Evolutionary conservation across 495 filamentous ascomycete genomes (phyloP), one percentile per base, ranked within the genome.

Genomic region (Talaromyces liani): DNA sequence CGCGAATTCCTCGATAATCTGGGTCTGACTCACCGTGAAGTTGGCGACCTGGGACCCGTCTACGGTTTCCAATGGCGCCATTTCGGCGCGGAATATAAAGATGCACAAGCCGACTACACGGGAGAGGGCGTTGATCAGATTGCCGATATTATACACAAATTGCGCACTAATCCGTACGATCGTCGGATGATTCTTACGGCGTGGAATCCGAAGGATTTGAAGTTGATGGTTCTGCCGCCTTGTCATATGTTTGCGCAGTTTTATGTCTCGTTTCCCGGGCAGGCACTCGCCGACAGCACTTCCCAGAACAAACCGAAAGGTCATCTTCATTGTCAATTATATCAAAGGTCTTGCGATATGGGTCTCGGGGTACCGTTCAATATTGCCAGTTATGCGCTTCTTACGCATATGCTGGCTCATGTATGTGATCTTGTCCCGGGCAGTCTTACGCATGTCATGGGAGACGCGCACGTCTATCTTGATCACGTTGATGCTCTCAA

Each of bases 161-260:
- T 98, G 22, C 85, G 82, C 67, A 82, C 85, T 3, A 89, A 85
- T 66, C 94, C 94, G 0, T 95, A 90, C 70, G 94, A 98, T 70
- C 83, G 94, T 1, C 77, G 94, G 29, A 90, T 98, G 65, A 90
- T 98, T 65, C 80, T 98, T 62, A 87, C 80, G 62, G 94, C 94
- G 1, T 98, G 94, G 94, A 98, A 98, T 71, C 91, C 91, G 3
- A 83, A 83, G 5, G 94, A 97, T 72, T 68, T 98, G 68, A 75
- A 75, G 55, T 86, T 90, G 73, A 98, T 98, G 94, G 94, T 92
- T 2, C 81, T 98, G 20, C 94, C 94, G 65, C 94, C 95, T 4
- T 98, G 94, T 71, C 94, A 98, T 73, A 96, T 98, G 94, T 97
- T 98, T 77, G 93, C 93, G 14, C 95, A 98, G 76, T 98, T 98